Percentiles rank a stretch among this genome's conserved stretches.
phyloP scores from a whole-genome alignment of 371 early-diverging fungal genomes.

The Haplosporangium sp. region DNA sequence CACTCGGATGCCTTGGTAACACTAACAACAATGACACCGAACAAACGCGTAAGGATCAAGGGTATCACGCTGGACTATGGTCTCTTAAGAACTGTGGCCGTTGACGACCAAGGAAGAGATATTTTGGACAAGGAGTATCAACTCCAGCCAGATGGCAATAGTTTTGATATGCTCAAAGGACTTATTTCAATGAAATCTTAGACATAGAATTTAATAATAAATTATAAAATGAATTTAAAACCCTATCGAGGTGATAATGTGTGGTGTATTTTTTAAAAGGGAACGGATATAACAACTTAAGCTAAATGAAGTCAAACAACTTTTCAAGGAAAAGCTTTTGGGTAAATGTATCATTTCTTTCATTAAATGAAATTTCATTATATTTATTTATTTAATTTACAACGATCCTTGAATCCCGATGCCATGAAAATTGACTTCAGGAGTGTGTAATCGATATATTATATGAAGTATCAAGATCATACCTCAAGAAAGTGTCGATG shows the following conservation, averaged over 20 bases:
- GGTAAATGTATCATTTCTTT: no score
- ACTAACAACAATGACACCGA: slow-evolving; percentile 69
- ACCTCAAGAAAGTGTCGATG: neutral
- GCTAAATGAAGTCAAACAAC: no score
- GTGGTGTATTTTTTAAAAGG: no score
- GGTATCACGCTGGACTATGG: slow-evolving; percentile 88
- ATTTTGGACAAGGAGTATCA: slow-evolving; percentile 64
- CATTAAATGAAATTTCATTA: no score
- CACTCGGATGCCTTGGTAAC: slow-evolving; percentile 82
- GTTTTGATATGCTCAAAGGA: slow-evolving; percentile 95
- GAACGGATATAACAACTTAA: no score
- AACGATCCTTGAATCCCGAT: no score
- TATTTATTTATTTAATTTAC: no score
- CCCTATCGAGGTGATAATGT: no score
- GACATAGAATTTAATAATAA: neutral
- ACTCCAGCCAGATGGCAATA: slow-evolving; percentile 95
- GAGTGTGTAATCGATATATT: no score
- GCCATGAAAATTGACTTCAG: no score
- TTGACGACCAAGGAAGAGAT: slow-evolving; percentile 55
- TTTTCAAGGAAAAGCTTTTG: no score
- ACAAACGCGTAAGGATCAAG: slow-evolving; percentile 69
- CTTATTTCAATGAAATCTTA: slow-evolving; percentile 66
- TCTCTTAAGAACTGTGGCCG: slow-evolving; percentile 75
- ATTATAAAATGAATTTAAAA: neutral
- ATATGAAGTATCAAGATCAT: neutral